These are phyloP conservation scores for Eleusine coracana DNA, from an alignment of 176 grass and related monocot genomes.

Conservation along the genomic window DNA sequence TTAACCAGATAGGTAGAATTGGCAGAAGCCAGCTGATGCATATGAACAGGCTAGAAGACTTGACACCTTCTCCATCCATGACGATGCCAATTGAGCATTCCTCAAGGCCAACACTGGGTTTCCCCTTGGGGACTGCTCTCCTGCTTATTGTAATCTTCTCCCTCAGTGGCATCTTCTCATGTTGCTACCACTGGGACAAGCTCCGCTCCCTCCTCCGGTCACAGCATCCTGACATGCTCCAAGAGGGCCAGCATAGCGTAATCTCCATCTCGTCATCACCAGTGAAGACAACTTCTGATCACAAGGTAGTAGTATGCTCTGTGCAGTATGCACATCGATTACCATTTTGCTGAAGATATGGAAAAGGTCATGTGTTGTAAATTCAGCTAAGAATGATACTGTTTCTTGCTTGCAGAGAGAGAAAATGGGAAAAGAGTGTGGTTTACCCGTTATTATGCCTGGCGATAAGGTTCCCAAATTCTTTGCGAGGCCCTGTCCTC, in stretches of 20 bases:
- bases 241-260: conserved; percentile 35
- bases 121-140: conserved; percentile 81
- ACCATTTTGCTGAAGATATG: not conserved
- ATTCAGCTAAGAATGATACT: not conserved
- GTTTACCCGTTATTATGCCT: conserved; percentile 87
- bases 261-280: conserved; percentile 36
- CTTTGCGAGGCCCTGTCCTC: conserved; percentile 82
- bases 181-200: conserved; percentile 98
- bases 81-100: conserved; percentile 37
- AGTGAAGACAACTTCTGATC: conserved; percentile 39
- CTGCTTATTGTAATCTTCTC: conserved; percentile 87
- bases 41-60: conserved; percentile 49
- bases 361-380: not conserved
- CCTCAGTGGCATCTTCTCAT: conserved; percentile 86
- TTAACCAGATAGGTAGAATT: conserved; percentile 33
- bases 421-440: conserved; percentile 50
- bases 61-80: conserved; percentile 54
- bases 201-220: conserved; percentile 61
- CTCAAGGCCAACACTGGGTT: conserved; percentile 72
- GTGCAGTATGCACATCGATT: not conserved
- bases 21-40: conserved; percentile 37
- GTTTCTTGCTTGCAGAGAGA: conserved; percentile 42
- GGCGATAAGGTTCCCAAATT: conserved; percentile 81
- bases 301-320: conserved; percentile 44
- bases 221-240: conserved; percentile 29